phyloP scores from a whole-genome alignment of 2,329 filamentous ascomycete species.

The Sarocladium oryzae region DNA sequence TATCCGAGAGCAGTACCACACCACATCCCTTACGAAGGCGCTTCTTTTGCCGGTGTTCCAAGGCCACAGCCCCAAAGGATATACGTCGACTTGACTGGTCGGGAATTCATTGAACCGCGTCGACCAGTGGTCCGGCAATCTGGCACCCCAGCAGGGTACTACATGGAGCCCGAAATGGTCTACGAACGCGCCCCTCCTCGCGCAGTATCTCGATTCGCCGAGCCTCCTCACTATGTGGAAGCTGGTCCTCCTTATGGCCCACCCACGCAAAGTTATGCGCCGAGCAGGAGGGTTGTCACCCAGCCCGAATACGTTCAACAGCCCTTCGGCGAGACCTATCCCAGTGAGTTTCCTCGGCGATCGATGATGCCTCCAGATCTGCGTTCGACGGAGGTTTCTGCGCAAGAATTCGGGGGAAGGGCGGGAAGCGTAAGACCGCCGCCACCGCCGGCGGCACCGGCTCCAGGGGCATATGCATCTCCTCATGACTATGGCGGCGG shows the following conservation, averaged over 20 bases:
- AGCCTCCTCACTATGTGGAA: slow-evolving; percentile 41
- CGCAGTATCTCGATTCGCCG: slow-evolving; percentile 44
- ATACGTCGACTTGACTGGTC: slow-evolving; percentile 75
- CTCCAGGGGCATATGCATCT: neutral
- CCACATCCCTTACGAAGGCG: slow-evolving; percentile 17
- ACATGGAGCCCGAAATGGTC: slow-evolving; percentile 47
- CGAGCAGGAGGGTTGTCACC: slow-evolving; percentile 53
- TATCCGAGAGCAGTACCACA: neutral
- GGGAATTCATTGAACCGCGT: slow-evolving; percentile 62
- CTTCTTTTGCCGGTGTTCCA: slow-evolving; percentile 45
- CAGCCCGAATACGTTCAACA: slow-evolving; percentile 53
- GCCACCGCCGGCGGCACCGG: slow-evolving; percentile 21
- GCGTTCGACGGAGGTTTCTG: slow-evolving; percentile 12
- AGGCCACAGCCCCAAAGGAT: slow-evolving; percentile 57
- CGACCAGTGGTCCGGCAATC: slow-evolving; percentile 44
- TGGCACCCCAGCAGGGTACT: slow-evolving; percentile 38
- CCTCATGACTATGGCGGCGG: slow-evolving; percentile 15
- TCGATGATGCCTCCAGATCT: slow-evolving; percentile 37
- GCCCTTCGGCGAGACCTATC: slow-evolving; percentile 46
- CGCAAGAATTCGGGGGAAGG: slow-evolving; percentile 46
- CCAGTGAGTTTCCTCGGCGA: slow-evolving; percentile 51
- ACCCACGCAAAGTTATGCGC: slow-evolving; percentile 41
- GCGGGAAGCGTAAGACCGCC: slow-evolving; percentile 52
- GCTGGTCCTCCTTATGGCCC: slow-evolving; percentile 43
- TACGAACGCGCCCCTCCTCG: slow-evolving; percentile 59